Conservation (phyloP, 2,329 filamentous ascomycete species). For the Trichoderma hamatum region DNA sequence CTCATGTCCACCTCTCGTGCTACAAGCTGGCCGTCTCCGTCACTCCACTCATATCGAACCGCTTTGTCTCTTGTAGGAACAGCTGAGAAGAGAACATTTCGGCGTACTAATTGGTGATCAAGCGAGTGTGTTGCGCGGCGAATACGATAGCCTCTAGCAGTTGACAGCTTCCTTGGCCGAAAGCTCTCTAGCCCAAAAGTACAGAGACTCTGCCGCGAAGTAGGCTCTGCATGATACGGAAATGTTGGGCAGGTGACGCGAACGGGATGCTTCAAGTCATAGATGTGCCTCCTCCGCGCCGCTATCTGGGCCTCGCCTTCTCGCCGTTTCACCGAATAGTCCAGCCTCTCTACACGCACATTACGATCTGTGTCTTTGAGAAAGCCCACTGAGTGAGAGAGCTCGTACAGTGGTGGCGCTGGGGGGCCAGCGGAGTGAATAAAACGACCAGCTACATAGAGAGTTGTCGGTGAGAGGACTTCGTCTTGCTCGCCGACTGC, state of each 20-base stretch:
- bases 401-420: conserved; percentile 41
- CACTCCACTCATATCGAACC: conserved; percentile 42
- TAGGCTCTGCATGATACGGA: conserved; percentile 40
- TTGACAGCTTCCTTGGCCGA: conserved; percentile 32
- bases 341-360: conserved; percentile 40
- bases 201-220: conserved; percentile 36
- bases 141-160: conserved; percentile 36
- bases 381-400: conserved; percentile 41
- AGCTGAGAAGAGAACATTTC: conserved; percentile 36
- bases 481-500: conserved; percentile 11
- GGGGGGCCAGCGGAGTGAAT: conserved; percentile 38
- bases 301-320: conserved; percentile 34
- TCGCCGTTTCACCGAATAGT: conserved; percentile 34
- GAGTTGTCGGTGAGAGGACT: conserved; percentile 38
- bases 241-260: conserved; percentile 37
- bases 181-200: conserved; percentile 38
- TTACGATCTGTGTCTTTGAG: conserved; percentile 39
- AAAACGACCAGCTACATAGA: conserved; percentile 41
- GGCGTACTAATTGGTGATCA: conserved; percentile 32
- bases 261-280: conserved; percentile 41
- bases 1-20: conserved; percentile 40
- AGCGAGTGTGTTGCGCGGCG: conserved; percentile 35
- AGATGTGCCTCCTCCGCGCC: conserved; percentile 40
- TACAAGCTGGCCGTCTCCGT: conserved; percentile 34
- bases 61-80: conserved; percentile 32